Conservation (phyloP, 2,329 filamentous ascomycete species). For the Gaeumannomyces sp. region DNA sequence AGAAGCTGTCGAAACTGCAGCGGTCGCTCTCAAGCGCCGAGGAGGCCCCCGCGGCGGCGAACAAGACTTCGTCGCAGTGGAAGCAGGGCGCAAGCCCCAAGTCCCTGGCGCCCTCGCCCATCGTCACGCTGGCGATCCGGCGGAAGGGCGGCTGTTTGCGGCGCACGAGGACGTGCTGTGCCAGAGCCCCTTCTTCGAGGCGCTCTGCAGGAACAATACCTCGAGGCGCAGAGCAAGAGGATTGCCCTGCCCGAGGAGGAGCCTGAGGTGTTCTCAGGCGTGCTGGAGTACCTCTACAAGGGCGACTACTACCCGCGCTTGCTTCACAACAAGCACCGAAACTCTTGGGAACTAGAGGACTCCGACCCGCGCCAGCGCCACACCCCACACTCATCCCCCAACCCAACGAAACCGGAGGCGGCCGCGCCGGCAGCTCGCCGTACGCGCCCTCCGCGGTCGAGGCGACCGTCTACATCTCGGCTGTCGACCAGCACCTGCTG, state of each 20-base stretch:
- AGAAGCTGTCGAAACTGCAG: constrained; percentile 79
- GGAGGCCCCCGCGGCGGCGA: constrained; percentile 34
- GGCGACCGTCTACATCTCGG: constrained; percentile 71
- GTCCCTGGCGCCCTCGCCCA: constrained; percentile 52
- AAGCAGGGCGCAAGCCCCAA: constrained; percentile 24
- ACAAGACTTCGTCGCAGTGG: constrained; percentile 11
- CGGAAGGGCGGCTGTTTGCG: constrained; percentile 84
- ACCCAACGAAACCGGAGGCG: constrained; percentile 35
- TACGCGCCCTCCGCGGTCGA: constrained; percentile 59
- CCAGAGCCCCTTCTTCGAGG: constrained; percentile 77
- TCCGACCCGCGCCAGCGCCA: constrained; percentile 30
- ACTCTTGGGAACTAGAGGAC: constrained; percentile 87
- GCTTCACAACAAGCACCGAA: constrained; percentile 76
- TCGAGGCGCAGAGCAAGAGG: constrained; percentile 70
- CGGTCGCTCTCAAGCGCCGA: constrained; percentile 62
- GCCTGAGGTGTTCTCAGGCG: constrained; percentile 85
- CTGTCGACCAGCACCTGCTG: constrained; percentile 69
- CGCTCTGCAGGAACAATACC: constrained; percentile 66
- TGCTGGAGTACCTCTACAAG: constrained; percentile 97
- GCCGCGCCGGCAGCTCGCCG: constrained; percentile 37
- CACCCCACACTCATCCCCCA: constrained; percentile 42
- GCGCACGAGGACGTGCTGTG: constrained; percentile 89
- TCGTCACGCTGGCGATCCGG: constrained; percentile 82
- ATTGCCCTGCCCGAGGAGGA: constrained; percentile 70
- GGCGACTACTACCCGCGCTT: constrained; percentile 91